Evolutionary conservation across 768 basidiomycete species (phyloP).

Genomic region (Dioszegia aurantiaca): DNA sequence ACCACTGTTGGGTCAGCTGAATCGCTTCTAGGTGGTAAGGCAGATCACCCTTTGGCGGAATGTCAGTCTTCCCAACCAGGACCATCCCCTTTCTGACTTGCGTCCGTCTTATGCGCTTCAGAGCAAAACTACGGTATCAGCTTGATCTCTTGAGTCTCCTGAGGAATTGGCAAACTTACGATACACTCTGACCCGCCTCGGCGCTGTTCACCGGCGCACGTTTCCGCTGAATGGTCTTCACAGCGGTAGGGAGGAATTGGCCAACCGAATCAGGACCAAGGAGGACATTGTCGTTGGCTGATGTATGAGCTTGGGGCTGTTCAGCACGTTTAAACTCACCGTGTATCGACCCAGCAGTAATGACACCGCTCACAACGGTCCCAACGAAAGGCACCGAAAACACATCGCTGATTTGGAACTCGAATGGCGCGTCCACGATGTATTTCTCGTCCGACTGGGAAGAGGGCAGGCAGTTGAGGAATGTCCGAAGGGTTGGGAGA

Average conservation of each 20-base stretch:
- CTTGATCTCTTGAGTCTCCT: background rate
- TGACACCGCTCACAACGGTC: constrained; percentile 50
- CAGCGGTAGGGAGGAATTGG: constrained; percentile 70
- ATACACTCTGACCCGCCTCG: constrained; percentile 94
- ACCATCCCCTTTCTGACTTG: constrained; percentile 94
- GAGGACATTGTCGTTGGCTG: constrained; percentile 72
- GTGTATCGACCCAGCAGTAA: constrained; percentile 44
- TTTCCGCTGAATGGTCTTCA: constrained; percentile 94
- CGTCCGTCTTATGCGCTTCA: constrained; percentile 79
- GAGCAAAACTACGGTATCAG: constrained; percentile 59
- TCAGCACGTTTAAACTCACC: constrained; percentile 16
- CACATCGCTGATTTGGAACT: constrained; percentile 53
- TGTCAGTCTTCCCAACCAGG: constrained; percentile 73
- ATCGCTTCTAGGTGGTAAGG: background rate
- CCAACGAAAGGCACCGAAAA: constrained; percentile 54
- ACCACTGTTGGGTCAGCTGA: constrained; percentile 59
- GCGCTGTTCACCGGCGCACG: constrained; percentile 78
- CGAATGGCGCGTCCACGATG: constrained; percentile 59
- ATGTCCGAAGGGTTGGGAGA: constrained; percentile 77
- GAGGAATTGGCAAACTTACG: constrained; percentile 43
- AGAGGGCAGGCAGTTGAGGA: constrained; percentile 84
- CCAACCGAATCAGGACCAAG: constrained; percentile 93
- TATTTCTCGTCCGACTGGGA: constrained; percentile 83
- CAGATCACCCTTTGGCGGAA: constrained; percentile 68
- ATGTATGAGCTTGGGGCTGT: constrained; percentile 35